These are phyloP conservation scores for Stagonosporopsis tanaceti DNA, from an alignment of 2,329 filamentous ascomycete species.

Conservation along the genomic window DNA sequence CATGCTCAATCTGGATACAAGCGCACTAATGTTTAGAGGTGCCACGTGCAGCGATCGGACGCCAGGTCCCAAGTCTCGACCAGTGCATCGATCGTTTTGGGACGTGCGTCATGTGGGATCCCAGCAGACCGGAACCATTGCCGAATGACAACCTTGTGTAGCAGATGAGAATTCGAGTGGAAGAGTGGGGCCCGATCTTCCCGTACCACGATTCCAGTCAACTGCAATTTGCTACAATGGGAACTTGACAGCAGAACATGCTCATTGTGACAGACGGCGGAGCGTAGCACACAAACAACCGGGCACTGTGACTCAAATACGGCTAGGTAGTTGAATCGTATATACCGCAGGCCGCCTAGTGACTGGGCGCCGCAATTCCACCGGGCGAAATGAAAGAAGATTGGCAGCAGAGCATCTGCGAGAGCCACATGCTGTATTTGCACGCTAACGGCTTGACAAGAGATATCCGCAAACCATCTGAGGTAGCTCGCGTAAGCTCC, in stretches of 20 bases:
- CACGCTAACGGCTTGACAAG: neutral
- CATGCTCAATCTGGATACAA: slow-evolving; percentile 1
- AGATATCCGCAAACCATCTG: neutral
- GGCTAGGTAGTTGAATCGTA: neutral
- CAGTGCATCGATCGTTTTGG: slow-evolving; percentile 5
- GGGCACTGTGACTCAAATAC: neutral
- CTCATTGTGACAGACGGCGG: neutral
- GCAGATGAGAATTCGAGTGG: neutral
- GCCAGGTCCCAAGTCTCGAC: neutral
- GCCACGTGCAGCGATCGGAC: neutral
- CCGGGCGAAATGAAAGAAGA: slow-evolving; percentile 20
- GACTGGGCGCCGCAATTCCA: slow-evolving; percentile 16
- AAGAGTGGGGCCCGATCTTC: neutral
- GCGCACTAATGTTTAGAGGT: neutral
- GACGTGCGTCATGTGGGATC: slow-evolving; percentile 2
- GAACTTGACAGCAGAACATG: neutral
- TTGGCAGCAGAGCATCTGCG: slow-evolving; percentile 14
- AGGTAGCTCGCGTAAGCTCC: neutral
- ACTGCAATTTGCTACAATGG: neutral
- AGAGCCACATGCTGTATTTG: slow-evolving; percentile 15
- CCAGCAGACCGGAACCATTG: neutral
- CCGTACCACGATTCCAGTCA: slow-evolving; percentile 7
- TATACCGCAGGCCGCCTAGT: neutral
- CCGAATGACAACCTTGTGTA: neutral
- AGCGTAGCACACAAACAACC: neutral